These are phyloP conservation scores for Dovyalis caffra DNA, from an alignment of 345 rosid species.

Conservation along the genomic window DNA sequence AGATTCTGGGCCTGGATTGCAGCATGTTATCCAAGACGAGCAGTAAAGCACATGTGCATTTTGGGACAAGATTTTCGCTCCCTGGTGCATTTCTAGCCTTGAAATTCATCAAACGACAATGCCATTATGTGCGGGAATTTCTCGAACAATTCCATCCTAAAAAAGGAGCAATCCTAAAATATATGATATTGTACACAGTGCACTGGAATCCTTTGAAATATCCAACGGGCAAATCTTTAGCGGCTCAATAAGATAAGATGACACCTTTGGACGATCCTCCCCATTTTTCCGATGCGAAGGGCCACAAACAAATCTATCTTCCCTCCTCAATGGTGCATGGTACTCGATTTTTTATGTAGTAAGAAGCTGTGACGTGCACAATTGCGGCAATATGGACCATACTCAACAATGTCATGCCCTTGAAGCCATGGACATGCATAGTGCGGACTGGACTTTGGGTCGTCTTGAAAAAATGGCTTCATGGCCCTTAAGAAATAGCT, in stretches of 20 bases:
- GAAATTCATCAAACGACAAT: slow-evolving; percentile 61
- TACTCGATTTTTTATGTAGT: too few species aligned
- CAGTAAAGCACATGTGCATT: slow-evolving; percentile 78
- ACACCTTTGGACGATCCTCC: slow-evolving; percentile 75
- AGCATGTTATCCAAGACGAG: slow-evolving; percentile 83
- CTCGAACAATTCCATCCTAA: slow-evolving; percentile 74
- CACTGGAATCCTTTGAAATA: slow-evolving; percentile 60
- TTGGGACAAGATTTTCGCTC: slow-evolving; percentile 59
- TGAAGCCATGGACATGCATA: too few species aligned
- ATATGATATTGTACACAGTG: slow-evolving; percentile 80
- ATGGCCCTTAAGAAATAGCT: too few species aligned
- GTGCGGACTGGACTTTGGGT: too few species aligned
- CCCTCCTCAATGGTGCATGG: too few species aligned
- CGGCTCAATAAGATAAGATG: slow-evolving; percentile 76
- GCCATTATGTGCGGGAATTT: slow-evolving; percentile 77
- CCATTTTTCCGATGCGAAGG: slow-evolving; percentile 87
- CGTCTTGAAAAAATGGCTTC: too few species aligned
- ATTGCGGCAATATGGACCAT: too few species aligned
- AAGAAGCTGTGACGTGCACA: too few species aligned
- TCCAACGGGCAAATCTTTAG: slow-evolving; percentile 73
- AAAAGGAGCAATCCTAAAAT: slow-evolving; percentile 73
- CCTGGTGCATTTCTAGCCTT: slow-evolving; percentile 51
- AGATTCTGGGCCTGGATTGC: slow-evolving; percentile 59
- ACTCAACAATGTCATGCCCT: too few species aligned
- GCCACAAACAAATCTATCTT: slow-evolving; percentile 84